Conservation (phyloP, 192 early-diverging fungal species). For the Pecoramyces ruminantium region DNA sequence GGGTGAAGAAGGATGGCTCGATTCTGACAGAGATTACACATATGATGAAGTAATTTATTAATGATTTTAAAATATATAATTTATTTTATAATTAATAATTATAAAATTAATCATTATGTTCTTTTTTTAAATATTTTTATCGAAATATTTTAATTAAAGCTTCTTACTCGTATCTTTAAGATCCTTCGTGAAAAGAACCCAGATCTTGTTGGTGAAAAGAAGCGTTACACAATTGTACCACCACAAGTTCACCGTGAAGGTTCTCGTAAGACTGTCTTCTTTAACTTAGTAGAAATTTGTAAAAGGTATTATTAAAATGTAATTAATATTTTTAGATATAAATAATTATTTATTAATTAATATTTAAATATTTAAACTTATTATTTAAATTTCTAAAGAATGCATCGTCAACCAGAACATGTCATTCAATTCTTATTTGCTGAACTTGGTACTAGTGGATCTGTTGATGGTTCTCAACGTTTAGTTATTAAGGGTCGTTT, state of each 20-base stretch:
- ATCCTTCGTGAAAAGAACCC: conserved; percentile 86
- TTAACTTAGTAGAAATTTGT: conserved; percentile 87
- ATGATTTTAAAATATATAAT: no score
- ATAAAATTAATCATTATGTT: no score
- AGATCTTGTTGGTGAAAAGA: conserved; percentile 80
- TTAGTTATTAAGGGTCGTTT: conserved; percentile 94
- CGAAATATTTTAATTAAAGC: conserved; percentile 28
- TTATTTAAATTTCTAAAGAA: conserved; percentile 28
- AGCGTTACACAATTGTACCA: conserved; percentile 82
- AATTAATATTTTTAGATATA: no score
- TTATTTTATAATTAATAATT: no score
- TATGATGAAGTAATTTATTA: conserved; percentile 54
- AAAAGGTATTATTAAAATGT: no score
- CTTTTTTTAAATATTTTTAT: no score
- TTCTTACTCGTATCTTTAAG: conserved; percentile 76
- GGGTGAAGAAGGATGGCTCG: conserved; percentile 47
- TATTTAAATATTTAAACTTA: no score
- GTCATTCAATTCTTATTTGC: conserved; percentile 95
- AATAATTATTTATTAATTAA: no score
- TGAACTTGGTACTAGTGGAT: conserved; percentile 94
- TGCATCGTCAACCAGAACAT: conserved; percentile 91
- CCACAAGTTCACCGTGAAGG: conserved; percentile 83
- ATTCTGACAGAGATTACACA: conserved; percentile 79
- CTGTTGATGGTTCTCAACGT: conserved; percentile 75
- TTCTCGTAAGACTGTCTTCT: conserved; percentile 89